Conservation (phyloP, 2,329 filamentous ascomycete species). For the Elsinoe arachidis region DNA sequence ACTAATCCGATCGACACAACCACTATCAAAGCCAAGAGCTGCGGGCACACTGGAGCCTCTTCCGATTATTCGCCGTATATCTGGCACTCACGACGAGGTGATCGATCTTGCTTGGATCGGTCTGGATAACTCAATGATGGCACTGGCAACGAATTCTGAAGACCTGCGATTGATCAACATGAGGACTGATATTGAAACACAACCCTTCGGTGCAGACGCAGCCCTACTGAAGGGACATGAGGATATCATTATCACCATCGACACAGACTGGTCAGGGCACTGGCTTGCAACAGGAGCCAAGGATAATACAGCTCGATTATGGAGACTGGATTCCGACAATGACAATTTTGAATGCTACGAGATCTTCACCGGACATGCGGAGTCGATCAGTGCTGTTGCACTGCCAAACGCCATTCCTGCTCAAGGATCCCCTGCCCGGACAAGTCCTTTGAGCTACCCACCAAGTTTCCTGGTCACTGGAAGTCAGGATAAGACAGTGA, state of each 20-base stretch:
- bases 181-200: constrained; percentile 25
- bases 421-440: constrained; percentile 59
- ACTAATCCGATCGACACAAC: constrained; percentile 56
- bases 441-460: constrained; percentile 67
- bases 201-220: constrained; percentile 86
- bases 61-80: constrained; percentile 65
- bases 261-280: constrained; percentile 92
- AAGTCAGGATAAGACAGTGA: constrained; percentile 90
- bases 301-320: constrained; percentile 87
- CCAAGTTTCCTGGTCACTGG: constrained; percentile 82
- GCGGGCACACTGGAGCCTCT: constrained; percentile 44
- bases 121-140: constrained; percentile 69
- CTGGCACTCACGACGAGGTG: constrained; percentile 94
- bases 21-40: constrained; percentile 33
- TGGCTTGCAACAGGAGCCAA: constrained; percentile 96
- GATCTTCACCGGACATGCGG: constrained; percentile 82
- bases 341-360: constrained; percentile 72
- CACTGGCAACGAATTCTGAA: constrained; percentile 90
- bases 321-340: constrained; percentile 71
- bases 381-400: constrained; percentile 84
- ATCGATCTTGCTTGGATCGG: constrained; percentile 88
- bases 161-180: constrained; percentile 82
- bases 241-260: constrained; percentile 90
- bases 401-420: constrained; percentile 63
- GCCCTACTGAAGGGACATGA: constrained; percentile 80